Evolutionary conservation across 306 rosid genomes (phyloP).

Genomic region (Hippophae tibetana): DNA sequence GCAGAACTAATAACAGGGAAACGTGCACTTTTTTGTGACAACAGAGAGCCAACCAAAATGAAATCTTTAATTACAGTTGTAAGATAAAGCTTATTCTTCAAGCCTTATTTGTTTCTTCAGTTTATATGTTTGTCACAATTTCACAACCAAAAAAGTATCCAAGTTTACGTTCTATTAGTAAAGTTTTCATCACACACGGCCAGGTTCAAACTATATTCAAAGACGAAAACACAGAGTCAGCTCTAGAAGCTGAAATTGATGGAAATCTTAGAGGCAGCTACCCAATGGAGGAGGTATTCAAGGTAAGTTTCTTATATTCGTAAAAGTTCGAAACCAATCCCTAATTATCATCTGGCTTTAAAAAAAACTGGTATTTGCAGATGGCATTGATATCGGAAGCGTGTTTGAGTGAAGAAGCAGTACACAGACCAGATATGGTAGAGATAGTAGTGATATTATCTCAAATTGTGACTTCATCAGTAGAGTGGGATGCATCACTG

Average conservation of each 20-base stretch:
- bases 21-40: conserved; percentile 57
- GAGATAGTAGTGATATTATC: conserved; percentile 42
- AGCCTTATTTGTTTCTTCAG: no score
- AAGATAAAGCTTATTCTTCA: conserved; percentile 16
- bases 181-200: background rate
- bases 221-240: conserved; percentile 36
- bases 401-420: conserved; percentile 60
- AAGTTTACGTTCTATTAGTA: no score
- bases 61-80: conserved; percentile 56
- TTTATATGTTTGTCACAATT: no score
- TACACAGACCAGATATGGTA: conserved; percentile 67
- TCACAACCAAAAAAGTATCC: no score
- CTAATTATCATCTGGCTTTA: background rate
- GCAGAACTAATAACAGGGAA: conserved; percentile 73
- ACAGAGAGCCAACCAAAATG: conserved; percentile 38
- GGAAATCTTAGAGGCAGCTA: conserved; percentile 45
- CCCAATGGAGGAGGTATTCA: conserved; percentile 40
- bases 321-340: background rate
- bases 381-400: conserved; percentile 51
- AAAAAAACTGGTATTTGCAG: conserved; percentile 22
- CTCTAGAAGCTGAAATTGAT: conserved; percentile 48
- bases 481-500: conserved; percentile 73
- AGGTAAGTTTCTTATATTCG: conserved; percentile 23
- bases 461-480: conserved; percentile 35
- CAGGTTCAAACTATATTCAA: conserved; percentile 52